A percentile compares a stretch with the other conserved stretches of the same genome.
Evolutionary conservation across 805 yeast species (phyloP).

Genomic region (Danielozyma ontarioensis): DNA sequence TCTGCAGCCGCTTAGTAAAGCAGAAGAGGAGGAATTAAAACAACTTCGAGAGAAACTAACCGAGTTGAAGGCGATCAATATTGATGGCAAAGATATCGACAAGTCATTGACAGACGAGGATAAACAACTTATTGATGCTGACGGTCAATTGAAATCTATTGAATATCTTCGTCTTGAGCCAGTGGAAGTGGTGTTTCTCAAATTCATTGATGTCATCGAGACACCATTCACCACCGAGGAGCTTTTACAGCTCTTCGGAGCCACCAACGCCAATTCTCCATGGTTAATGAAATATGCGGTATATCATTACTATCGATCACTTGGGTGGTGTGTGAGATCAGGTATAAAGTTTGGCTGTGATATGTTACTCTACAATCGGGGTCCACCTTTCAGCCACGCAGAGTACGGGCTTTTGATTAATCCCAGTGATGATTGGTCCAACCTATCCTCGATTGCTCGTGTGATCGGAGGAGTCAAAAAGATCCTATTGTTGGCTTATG

Average conservation of each 20-base stretch:
- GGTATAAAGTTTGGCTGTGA: slow-evolving; percentile 95
- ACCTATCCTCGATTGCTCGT: slow-evolving; percentile 59
- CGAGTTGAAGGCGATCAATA: slow-evolving; percentile 12
- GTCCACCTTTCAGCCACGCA: slow-evolving; percentile 96
- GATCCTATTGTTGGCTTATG: slow-evolving; percentile 63
- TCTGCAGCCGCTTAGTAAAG: slow-evolving; percentile 18
- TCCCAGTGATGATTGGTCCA: slow-evolving; percentile 45
- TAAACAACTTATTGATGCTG: not conserved
- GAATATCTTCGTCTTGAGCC: slow-evolving; percentile 62
- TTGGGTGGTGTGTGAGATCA: slow-evolving; percentile 91
- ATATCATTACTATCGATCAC: slow-evolving; percentile 81
- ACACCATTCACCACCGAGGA: too few relatives aligned
- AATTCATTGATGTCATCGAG: slow-evolving; percentile 30
- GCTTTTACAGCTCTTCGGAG: too few relatives aligned
- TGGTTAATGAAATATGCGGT: slow-evolving; percentile 46
- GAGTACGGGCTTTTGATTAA: slow-evolving; percentile 66
- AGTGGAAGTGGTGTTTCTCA: slow-evolving; percentile 67
- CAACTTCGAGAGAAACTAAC: slow-evolving; percentile 11
- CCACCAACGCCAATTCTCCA: too few relatives aligned
- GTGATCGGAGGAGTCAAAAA: slow-evolving; percentile 87
- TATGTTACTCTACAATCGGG: slow-evolving; percentile 73
- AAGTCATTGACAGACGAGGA: too few relatives aligned
- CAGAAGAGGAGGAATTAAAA: slow-evolving; percentile 16
- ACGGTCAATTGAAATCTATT: not conserved
- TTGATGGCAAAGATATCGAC: too few relatives aligned